Conservation (phyloP, 148 eudicot genomes). For the Camellia japonica region DNA sequence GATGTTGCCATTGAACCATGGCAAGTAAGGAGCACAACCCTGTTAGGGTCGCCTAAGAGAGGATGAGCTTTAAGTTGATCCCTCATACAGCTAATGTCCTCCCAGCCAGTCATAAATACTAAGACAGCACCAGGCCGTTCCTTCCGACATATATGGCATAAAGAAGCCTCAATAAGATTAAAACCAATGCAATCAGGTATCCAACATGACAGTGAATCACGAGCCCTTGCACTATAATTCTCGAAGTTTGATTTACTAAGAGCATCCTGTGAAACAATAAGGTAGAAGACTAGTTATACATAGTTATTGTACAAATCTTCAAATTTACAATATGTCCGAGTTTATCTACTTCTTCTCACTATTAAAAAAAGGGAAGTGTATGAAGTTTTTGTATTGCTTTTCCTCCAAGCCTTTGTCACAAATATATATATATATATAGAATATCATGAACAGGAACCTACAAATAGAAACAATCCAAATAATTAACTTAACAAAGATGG, state of each 20-base stretch:
- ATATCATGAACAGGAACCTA: background rate
- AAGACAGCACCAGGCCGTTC: constrained; percentile 92
- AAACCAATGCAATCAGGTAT: constrained; percentile 89
- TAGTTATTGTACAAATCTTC: background rate
- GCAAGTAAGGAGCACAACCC: constrained; percentile 88
- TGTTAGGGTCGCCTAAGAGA: constrained; percentile 92
- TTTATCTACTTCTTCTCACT: background rate
- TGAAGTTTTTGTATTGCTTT: constrained; percentile 8
- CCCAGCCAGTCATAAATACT: constrained; percentile 99
- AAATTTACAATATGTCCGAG: background rate
- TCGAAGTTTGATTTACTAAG: constrained; percentile 71
- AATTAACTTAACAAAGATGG: background rate
- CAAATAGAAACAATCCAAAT: background rate
- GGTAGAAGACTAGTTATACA: background rate
- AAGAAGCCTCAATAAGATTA: constrained; percentile 89
- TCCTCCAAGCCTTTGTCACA: background rate
- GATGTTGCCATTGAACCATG: constrained; percentile 99
- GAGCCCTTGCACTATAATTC: constrained; percentile 76
- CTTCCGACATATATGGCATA: constrained; percentile 96
- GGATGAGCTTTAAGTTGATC: constrained; percentile 98
- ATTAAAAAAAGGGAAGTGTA: background rate
- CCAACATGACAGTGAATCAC: constrained; percentile 93
- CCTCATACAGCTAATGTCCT: constrained; percentile 91
- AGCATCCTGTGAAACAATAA: constrained; percentile 63
- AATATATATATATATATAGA: background rate